phyloP scores from a whole-genome alignment of 306 rosid genomes.

The Prunus armeniaca region DNA sequence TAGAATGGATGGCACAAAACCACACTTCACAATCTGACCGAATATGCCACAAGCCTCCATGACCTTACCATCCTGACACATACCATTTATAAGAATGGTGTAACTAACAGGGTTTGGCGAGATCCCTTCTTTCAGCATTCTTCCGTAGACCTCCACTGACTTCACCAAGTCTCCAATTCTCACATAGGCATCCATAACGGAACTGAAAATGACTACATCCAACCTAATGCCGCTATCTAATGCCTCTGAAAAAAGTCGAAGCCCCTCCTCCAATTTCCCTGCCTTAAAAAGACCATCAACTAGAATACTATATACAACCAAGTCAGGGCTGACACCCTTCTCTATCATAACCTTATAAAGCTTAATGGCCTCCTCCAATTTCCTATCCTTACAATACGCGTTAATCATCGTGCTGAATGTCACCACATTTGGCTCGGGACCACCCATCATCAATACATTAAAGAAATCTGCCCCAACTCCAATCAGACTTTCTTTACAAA shows the following conservation, averaged over 20 bases:
- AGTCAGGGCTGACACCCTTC: constrained; percentile 22
- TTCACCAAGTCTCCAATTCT: constrained; percentile 19
- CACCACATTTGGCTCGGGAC: constrained; percentile 31
- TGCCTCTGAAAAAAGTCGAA: constrained; percentile 11
- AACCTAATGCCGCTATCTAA: constrained; percentile 19
- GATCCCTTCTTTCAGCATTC: constrained; percentile 24
- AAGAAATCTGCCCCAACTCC: background rate
- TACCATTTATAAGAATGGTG: constrained; percentile 26
- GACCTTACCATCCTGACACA: constrained; percentile 16
- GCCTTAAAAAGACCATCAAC: constrained; percentile 27
- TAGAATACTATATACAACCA: constrained; percentile 25
- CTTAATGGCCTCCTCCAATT: constrained; percentile 25
- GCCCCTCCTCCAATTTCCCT: constrained; percentile 25
- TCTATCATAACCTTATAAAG: constrained; percentile 25
- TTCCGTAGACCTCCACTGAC: constrained; percentile 21
- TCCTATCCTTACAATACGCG: constrained; percentile 23
- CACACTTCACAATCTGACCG: constrained; percentile 23
- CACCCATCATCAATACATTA: background rate
- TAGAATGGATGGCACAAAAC: constrained; percentile 20
- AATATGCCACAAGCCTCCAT: constrained; percentile 24
- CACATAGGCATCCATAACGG: constrained; percentile 37
- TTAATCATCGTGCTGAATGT: constrained; percentile 23
- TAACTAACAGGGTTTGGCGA: constrained; percentile 25
- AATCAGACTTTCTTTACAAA: background rate
- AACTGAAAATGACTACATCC: constrained; percentile 32